phyloP scores from a whole-genome alignment of 2,329 filamentous ascomycete genomes.

The Aspergillus ochraceus region DNA sequence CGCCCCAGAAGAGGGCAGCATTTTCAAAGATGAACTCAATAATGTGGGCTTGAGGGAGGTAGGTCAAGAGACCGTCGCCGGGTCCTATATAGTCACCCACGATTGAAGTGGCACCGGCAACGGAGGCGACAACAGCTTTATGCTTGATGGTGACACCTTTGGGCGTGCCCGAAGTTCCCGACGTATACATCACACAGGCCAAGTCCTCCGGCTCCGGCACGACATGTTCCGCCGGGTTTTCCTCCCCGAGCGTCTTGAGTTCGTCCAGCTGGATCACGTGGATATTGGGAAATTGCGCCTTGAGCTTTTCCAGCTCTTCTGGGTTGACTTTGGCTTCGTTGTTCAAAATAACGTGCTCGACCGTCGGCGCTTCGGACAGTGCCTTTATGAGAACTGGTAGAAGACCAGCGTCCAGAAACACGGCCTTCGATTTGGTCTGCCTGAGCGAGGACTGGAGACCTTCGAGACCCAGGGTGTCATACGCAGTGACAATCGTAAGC shows the following conservation, averaged over 20 bases:
- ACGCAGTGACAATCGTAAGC: slow-evolving; percentile 88
- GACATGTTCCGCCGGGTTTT: slow-evolving; percentile 69
- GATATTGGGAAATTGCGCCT: slow-evolving; percentile 53
- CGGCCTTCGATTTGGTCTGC: slow-evolving; percentile 76
- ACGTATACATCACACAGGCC: slow-evolving; percentile 81
- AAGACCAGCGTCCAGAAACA: slow-evolving; percentile 84
- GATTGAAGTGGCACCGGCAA: slow-evolving; percentile 77
- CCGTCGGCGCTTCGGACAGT: slow-evolving; percentile 55
- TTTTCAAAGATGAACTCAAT: slow-evolving; percentile 97
- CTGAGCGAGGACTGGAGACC: slow-evolving; percentile 83
- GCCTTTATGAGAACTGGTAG: slow-evolving; percentile 60
- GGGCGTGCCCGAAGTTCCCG: slow-evolving; percentile 82
- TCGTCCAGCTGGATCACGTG: slow-evolving; percentile 58
- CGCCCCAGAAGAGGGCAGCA: slow-evolving; percentile 82
- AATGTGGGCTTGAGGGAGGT: slow-evolving; percentile 92
- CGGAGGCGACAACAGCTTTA: slow-evolving; percentile 73
- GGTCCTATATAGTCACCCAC: slow-evolving; percentile 77
- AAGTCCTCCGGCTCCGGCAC: slow-evolving; percentile 74
- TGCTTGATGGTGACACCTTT: slow-evolving; percentile 88
- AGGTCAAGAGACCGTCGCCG: slow-evolving; percentile 79
- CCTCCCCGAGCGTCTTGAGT: slow-evolving; percentile 56
- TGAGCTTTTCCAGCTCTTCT: slow-evolving; percentile 55
- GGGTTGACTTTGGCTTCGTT: slow-evolving; percentile 53
- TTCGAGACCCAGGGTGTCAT: slow-evolving; percentile 84
- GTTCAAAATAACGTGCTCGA: slow-evolving; percentile 61